Base-by-base conservation (phyloP, 805 yeast species). In the Yarrowia sp. region DNA sequence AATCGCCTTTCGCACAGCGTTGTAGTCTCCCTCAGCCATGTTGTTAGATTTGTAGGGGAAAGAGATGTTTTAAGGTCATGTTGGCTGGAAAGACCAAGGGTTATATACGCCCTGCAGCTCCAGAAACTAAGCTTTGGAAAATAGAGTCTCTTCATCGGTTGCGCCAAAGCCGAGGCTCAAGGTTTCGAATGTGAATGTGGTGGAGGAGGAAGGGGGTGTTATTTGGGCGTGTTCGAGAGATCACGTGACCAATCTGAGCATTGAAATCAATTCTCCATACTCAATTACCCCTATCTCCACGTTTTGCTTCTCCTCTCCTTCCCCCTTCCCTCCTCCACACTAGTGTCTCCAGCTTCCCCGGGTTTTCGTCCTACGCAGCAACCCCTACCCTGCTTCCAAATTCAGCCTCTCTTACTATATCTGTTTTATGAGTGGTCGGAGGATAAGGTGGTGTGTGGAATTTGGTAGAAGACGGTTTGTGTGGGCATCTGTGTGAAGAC, bases 1-100 rank as follows among this genome's bases (percentile, higher is more conserved):
- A 48, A 80, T 78, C 9, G 79, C 79, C 63, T 78, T 76, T 32
- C 78, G 79, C 14, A 82, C 82, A 5, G 77, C 79, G 19, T 72
- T 73, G 76, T 82, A 82, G 71, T 79, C 80, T 50, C 71, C 82
- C 38, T 68, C 70, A 14, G 69, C 55, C 67, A 63, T 63, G 36
- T 14, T 45, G 43, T 43, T 4, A 32, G 16, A 45, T 3, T 59
- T 36, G 35, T 8, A 15, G 14, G 16, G 38, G 12, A 10, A 12
- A 38, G 14, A 48, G 36, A 22, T 48, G 35, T 10, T 22, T 26
- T 26, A 26, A 26, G 32, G 32, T 26, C 32, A 26, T 26, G 32
- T 3, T 26, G 7, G 32, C 32, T 26, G 32, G 32, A 26, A 3
- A 26, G 8, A 5, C 49, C 40, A 42, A 40, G 35, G 65, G 65